Conservation (phyloP, 192 early-diverging fungal species). For the Coemansia guatemalensis region DNA sequence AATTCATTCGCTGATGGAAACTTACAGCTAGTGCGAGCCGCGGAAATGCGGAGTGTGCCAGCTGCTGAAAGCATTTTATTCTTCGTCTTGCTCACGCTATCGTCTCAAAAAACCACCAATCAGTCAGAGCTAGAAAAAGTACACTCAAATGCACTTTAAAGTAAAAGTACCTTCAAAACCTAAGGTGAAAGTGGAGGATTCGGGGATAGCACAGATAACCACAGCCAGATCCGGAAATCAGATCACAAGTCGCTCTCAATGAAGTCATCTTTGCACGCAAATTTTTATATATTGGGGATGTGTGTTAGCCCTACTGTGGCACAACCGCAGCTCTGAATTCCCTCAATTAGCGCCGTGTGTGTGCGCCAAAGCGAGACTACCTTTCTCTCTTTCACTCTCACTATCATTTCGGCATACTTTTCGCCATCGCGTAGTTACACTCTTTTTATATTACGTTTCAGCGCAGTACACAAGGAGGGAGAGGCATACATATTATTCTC, state of each 20-base stretch:
- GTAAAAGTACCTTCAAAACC: not conserved
- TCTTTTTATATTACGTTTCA: conserved; percentile 10
- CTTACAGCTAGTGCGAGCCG: conserved; percentile 31
- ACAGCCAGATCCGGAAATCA: not conserved
- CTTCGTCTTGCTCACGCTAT: not conserved
- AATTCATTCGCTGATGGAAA: conserved; percentile 1
- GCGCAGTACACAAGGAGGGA: not conserved
- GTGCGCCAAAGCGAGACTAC: not conserved
- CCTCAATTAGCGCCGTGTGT: not conserved
- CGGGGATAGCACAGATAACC: not conserved
- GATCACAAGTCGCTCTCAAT: not conserved
- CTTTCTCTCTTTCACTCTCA: conserved; percentile 1
- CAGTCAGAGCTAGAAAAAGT: not conserved
- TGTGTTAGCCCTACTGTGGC: not conserved
- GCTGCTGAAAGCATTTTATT: conserved; percentile 27
- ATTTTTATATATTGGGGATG: not conserved
- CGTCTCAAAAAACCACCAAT: not conserved
- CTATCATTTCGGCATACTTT: conserved; percentile 2
- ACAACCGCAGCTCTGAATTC: not conserved
- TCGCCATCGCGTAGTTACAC: not conserved
- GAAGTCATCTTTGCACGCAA: not conserved
- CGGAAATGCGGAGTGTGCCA: conserved; percentile 18
- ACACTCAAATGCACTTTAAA: not conserved
- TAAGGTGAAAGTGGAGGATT: not conserved
- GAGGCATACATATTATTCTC: not conserved